phyloP scores from a whole-genome alignment of 805 yeast species.

The Candida germanica region DNA sequence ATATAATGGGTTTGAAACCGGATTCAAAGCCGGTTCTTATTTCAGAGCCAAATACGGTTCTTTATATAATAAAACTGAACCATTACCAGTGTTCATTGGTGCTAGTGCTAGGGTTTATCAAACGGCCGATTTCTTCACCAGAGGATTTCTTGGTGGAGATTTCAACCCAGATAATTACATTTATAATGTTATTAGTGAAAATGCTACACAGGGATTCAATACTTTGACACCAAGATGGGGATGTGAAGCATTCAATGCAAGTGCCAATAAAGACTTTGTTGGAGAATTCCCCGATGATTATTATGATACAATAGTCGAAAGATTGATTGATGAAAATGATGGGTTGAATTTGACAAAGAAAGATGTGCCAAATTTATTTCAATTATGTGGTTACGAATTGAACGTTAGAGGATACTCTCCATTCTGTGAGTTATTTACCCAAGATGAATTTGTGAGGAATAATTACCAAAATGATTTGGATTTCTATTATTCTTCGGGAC shows the following conservation, averaged over 20 bases:
- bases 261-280: slow-evolving; percentile 21
- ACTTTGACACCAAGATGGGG: slow-evolving; percentile 54
- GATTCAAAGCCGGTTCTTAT: slow-evolving; percentile 46
- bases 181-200: slow-evolving; percentile 46
- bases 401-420: slow-evolving; percentile 66
- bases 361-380: slow-evolving; percentile 54
- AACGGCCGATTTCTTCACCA: slow-evolving; percentile 53
- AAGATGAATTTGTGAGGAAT: slow-evolving; percentile 60
- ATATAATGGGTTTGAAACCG: slow-evolving; percentile 52
- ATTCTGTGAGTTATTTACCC: slow-evolving; percentile 66
- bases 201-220: slow-evolving; percentile 49
- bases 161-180: slow-evolving; percentile 28
- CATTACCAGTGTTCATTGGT: slow-evolving; percentile 52
- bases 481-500: slow-evolving; percentile 61
- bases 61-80: slow-evolving; percentile 35
- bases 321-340: slow-evolving; percentile 55
- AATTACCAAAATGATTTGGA: slow-evolving; percentile 59
- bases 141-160: slow-evolving; percentile 54
- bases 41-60: slow-evolving; percentile 49
- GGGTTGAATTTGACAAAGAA: slow-evolving; percentile 48
- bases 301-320: slow-evolving; percentile 50
- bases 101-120: slow-evolving; percentile 54
- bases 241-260: slow-evolving; percentile 35
- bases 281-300: slow-evolving; percentile 37
- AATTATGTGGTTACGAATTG: slow-evolving; percentile 72